These are phyloP conservation scores for Paramyrothecium roridum DNA, from an alignment of 2,329 filamentous ascomycete species.

Conservation along the genomic window DNA sequence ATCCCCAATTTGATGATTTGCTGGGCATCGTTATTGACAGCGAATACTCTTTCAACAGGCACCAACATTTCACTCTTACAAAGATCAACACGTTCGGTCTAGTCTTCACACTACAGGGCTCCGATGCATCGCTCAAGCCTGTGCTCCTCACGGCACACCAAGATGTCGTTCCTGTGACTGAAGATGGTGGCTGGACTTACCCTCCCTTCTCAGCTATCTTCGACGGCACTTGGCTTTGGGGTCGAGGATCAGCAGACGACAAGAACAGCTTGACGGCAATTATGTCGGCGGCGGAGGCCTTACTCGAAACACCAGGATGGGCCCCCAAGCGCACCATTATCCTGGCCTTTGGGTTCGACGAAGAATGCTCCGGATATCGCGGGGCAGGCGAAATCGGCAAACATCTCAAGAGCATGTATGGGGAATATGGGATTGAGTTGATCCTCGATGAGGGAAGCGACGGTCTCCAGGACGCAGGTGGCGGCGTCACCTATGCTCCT, in stretches of 20 bases:
- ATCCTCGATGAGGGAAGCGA: constrained; percentile 63
- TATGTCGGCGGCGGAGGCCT: constrained; percentile 39
- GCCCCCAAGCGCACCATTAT: constrained; percentile 54
- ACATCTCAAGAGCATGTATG: constrained; percentile 50
- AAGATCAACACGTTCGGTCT: constrained; percentile 62
- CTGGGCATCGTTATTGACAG: no score
- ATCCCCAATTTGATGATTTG: no score
- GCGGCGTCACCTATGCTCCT: constrained; percentile 33
- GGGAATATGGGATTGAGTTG: constrained; percentile 55
- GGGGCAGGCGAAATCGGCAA: constrained; percentile 52
- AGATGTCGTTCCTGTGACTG: constrained; percentile 40
- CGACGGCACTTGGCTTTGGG: constrained; percentile 40
- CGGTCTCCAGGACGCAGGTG: constrained; percentile 44
- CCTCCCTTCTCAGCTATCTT: constrained; percentile 39
- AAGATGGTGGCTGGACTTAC: constrained; percentile 41
- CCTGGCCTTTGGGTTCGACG: constrained; percentile 63
- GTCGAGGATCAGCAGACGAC: constrained; percentile 38
- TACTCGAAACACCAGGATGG: constrained; percentile 47
- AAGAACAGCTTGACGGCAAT: constrained; percentile 40
- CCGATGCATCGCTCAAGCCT: constrained; percentile 42
- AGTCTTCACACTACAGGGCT: constrained; percentile 56
- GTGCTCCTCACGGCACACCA: constrained; percentile 39
- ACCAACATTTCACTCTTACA: constrained; percentile 38
- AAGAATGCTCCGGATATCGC: constrained; percentile 57
- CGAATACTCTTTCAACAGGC: constrained; percentile 19